Percentiles rank a stretch among this genome's conserved stretches.
Conservation (phyloP, 768 basidiomycete genomes). For the Asterophora lycoperdoides region DNA sequence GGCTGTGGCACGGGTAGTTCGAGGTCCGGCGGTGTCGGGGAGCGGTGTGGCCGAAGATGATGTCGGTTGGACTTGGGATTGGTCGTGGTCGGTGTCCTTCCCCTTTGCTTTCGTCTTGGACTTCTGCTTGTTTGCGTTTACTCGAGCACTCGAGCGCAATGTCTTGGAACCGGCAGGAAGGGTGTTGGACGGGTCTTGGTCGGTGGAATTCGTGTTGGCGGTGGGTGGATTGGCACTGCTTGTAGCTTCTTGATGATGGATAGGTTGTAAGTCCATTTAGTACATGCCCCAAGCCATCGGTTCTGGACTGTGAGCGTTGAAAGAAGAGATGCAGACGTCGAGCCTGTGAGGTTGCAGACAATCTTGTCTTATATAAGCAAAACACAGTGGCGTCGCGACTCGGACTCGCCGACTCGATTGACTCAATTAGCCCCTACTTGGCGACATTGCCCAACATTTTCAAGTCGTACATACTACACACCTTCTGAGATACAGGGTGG, state of each 20-base stretch:
- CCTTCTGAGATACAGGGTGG: too few species aligned
- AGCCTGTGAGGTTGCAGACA: constrained; percentile 30
- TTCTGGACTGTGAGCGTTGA: constrained; percentile 38
- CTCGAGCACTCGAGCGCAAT: constrained; percentile 72
- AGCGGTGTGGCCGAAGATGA: constrained; percentile 28
- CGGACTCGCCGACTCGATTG: too few species aligned
- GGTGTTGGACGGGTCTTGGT: constrained; percentile 34
- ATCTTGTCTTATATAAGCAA: constrained; percentile 45
- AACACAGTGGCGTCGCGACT: constrained; percentile 40
- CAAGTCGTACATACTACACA: too few species aligned
- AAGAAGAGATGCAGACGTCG: constrained; percentile 29
- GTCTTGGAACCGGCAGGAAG: constrained; percentile 49
- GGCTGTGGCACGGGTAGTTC: constrained; percentile 44
- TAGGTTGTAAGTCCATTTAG: constrained; percentile 90
- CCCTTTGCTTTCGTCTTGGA: constrained; percentile 57
- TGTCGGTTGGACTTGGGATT: constrained; percentile 28
- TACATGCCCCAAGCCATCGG: constrained; percentile 86
- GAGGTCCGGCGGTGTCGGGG: constrained; percentile 31
- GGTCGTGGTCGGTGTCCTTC: constrained; percentile 52
- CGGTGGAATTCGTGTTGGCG: constrained; percentile 36
- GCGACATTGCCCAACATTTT: background rate
- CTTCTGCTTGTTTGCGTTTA: constrained; percentile 71
- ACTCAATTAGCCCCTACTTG: too few species aligned
- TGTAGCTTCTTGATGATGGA: constrained; percentile 67
- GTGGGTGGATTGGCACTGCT: constrained; percentile 57